phyloP scores from a whole-genome alignment of 108 stramenopile genomes.

The Stephanodiscus triporus region DNA sequence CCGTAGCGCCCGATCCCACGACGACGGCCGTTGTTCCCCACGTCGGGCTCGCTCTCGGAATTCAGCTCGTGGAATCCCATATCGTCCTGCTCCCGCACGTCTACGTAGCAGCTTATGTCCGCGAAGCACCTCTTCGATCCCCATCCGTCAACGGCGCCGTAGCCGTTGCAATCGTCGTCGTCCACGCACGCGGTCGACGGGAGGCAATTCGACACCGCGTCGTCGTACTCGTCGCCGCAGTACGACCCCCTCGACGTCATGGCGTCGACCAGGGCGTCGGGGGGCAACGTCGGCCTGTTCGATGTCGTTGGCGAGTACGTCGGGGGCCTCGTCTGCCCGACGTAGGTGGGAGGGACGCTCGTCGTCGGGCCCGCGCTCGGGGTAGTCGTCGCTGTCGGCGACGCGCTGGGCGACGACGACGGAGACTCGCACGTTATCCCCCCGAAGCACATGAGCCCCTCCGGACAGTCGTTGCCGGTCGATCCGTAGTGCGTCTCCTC shows the following conservation, averaged over 20 bases:
- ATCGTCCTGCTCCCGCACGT: no score
- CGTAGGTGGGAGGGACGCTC: not conserved
- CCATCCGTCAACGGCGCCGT: no score
- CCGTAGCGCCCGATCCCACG: no score
- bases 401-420: not conserved
- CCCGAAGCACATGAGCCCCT: conserved; percentile 6
- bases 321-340: not conserved
- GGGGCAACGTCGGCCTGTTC: not conserved
- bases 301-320: not conserved
- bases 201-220: not conserved
- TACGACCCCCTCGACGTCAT: not conserved
- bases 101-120: not conserved
- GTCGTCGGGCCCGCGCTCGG: not conserved
- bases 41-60: no score
- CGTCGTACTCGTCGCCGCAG: not conserved
- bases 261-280: not conserved
- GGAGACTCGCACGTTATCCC: not conserved
- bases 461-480: conserved; percentile 13
- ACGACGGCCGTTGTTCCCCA: no score
- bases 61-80: no score
- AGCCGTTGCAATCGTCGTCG: not conserved
- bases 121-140: no score
- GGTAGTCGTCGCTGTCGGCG: not conserved
- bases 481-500: not conserved
- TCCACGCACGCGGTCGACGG: no score